Conservation (phyloP, 179 eudicot species). For the Spergularia azorica region DNA sequence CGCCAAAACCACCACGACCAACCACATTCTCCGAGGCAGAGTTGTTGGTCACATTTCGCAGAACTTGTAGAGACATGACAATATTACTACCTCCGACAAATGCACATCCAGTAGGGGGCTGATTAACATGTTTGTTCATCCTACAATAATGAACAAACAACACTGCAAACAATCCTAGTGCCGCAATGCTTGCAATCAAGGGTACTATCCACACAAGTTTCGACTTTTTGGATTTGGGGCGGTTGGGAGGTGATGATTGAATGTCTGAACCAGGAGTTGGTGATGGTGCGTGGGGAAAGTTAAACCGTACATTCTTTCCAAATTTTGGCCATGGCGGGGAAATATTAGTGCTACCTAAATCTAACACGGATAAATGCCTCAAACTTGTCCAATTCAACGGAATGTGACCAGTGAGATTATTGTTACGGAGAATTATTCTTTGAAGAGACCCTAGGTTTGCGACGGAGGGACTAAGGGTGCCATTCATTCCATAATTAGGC, state of each 20-base stretch:
- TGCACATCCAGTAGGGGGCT: conserved; percentile 59
- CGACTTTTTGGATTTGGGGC: conserved; percentile 29
- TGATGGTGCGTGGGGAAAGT: conserved; percentile 45
- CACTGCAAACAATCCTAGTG: conserved; percentile 44
- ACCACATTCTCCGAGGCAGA: conserved; percentile 79
- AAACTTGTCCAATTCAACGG: conserved; percentile 68
- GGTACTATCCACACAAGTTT: conserved; percentile 50
- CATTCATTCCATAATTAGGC: conserved; percentile 62
- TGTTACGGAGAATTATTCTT: conserved; percentile 51
- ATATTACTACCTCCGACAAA: conserved; percentile 81
- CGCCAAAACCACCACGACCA: conserved; percentile 96
- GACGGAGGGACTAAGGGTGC: conserved; percentile 72
- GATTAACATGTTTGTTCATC: conserved; percentile 43
- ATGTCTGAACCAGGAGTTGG: conserved; percentile 33
- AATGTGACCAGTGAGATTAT: conserved; percentile 62
- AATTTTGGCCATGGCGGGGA: conserved; percentile 77
- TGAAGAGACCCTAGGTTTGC: conserved; percentile 56
- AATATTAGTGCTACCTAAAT: conserved; percentile 66
- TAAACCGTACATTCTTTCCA: conserved; percentile 47
- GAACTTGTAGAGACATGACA: conserved; percentile 85
- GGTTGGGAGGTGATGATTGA: conserved; percentile 35
- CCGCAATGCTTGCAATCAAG: conserved; percentile 48
- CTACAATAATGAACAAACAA: conserved; percentile 51
- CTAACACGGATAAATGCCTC: conserved; percentile 56
- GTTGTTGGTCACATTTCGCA: conserved; percentile 80